phyloP scores from a whole-genome alignment of 2,329 filamentous ascomycete genomes.

The Aspergillus quadricinctus region DNA sequence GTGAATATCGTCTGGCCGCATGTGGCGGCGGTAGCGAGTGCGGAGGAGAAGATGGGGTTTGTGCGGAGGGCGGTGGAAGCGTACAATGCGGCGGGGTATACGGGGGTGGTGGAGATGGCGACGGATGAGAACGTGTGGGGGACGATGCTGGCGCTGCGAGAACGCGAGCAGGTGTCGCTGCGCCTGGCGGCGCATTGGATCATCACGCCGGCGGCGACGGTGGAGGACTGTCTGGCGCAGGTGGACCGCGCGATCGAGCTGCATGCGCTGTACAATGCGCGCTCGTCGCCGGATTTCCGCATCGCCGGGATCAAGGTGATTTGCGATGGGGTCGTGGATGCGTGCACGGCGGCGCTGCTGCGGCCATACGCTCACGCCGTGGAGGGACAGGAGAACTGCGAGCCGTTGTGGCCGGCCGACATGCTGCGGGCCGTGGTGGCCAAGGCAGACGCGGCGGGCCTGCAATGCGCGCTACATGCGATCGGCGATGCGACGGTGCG shows the following conservation, averaged over 20 bases:
- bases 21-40: constrained; percentile 37
- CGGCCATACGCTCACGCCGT: constrained; percentile 30
- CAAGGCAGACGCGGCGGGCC: constrained; percentile 38
- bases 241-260: constrained; percentile 45
- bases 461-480: constrained; percentile 49
- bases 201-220: constrained; percentile 38
- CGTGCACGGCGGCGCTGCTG: constrained; percentile 27
- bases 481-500: constrained; percentile 47
- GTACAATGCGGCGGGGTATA: constrained; percentile 45
- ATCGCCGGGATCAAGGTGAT: constrained; percentile 49
- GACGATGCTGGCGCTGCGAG: constrained; percentile 34
- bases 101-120: constrained; percentile 49
- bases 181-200: constrained; percentile 47
- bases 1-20: constrained; percentile 47
- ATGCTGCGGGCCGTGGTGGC: constrained; percentile 41
- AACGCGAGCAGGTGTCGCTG: constrained; percentile 31
- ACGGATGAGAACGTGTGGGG: constrained; percentile 48
- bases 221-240: constrained; percentile 38
- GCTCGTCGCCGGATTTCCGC: constrained; percentile 39
- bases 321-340: constrained; percentile 49
- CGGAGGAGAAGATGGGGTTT: constrained; percentile 39
- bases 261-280: constrained; percentile 35
- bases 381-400: constrained; percentile 18
- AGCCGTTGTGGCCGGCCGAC: constrained; percentile 42
- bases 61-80: constrained; percentile 40